Conservation (phyloP, 164 flowering plant species). For the Litsea cubeba region DNA sequence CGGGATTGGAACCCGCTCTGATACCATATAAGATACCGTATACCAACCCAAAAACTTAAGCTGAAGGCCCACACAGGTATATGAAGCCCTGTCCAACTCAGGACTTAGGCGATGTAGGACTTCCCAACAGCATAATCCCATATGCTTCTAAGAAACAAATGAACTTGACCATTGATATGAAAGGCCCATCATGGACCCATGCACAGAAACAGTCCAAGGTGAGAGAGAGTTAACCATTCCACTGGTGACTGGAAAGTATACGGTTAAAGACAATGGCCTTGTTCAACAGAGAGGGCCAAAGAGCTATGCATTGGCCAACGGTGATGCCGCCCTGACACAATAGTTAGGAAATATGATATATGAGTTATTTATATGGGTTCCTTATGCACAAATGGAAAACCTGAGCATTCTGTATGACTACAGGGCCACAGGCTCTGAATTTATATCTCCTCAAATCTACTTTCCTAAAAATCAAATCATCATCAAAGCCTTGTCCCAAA, state of each 20-base stretch:
- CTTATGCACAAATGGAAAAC: neutral
- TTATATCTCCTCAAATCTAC: neutral
- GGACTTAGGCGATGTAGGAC: too few relatives aligned
- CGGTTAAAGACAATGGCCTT: neutral
- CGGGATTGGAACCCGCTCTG: too few relatives aligned
- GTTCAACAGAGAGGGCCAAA: neutral
- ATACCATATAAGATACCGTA: too few relatives aligned
- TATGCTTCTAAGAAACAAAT: too few relatives aligned
- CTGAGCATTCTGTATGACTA: neutral
- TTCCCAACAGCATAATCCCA: too few relatives aligned
- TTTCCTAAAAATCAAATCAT: neutral
- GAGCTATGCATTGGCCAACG: too few relatives aligned
- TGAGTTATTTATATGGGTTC: neutral
- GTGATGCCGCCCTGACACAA: neutral
- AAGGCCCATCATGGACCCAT: neutral
- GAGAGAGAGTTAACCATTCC: neutral
- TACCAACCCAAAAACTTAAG: too few relatives aligned
- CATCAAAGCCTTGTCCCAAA: too few relatives aligned
- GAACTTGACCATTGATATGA: neutral
- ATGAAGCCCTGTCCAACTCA: too few relatives aligned
- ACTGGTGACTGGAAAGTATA: neutral
- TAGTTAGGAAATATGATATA: neutral
- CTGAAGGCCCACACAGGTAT: too few relatives aligned
- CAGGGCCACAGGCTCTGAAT: too few relatives aligned
- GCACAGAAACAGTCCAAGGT: neutral